phyloP scores from a whole-genome alignment of 2,329 filamentous ascomycete species.

The Periconia sp. region DNA sequence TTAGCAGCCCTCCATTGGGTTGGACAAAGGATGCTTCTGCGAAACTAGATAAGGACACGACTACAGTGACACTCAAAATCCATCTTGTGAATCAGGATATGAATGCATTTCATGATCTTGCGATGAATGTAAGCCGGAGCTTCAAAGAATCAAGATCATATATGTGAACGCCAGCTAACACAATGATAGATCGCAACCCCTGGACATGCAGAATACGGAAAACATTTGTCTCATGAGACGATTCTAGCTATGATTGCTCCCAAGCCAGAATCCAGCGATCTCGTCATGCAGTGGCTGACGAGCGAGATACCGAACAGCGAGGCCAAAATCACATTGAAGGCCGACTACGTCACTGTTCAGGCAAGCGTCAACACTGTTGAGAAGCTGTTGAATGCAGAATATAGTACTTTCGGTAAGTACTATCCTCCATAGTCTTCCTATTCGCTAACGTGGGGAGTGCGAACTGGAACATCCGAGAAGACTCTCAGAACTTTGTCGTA shows the following conservation, averaged over 20 bases:
- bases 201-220: slow-evolving; percentile 56
- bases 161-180: slow-evolving; percentile 1
- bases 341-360: slow-evolving; percentile 59
- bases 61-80: slow-evolving; percentile 22
- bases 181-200: slow-evolving; percentile 54
- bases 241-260: slow-evolving; percentile 60
- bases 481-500: slow-evolving; percentile 19
- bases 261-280: slow-evolving; percentile 53
- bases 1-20: slow-evolving; percentile 16
- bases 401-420: slow-evolving; percentile 47
- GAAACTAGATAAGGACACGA: slow-evolving; percentile 19
- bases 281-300: slow-evolving; percentile 60
- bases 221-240: slow-evolving; percentile 55
- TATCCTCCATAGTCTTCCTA: not conserved
- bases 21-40: slow-evolving; percentile 20
- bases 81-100: slow-evolving; percentile 27
- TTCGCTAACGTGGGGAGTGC: slow-evolving; percentile 13
- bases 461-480: slow-evolving; percentile 15
- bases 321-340: slow-evolving; percentile 55
- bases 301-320: slow-evolving; percentile 54
- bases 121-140: slow-evolving; percentile 19
- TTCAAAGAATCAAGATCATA: not conserved
- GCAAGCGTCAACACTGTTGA: slow-evolving; percentile 57
- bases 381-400: slow-evolving; percentile 53
- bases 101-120: slow-evolving; percentile 24